Base-by-base conservation (phyloP, 1,284 basidiomycete species). In the Moesziomyces globuligerus region DNA sequence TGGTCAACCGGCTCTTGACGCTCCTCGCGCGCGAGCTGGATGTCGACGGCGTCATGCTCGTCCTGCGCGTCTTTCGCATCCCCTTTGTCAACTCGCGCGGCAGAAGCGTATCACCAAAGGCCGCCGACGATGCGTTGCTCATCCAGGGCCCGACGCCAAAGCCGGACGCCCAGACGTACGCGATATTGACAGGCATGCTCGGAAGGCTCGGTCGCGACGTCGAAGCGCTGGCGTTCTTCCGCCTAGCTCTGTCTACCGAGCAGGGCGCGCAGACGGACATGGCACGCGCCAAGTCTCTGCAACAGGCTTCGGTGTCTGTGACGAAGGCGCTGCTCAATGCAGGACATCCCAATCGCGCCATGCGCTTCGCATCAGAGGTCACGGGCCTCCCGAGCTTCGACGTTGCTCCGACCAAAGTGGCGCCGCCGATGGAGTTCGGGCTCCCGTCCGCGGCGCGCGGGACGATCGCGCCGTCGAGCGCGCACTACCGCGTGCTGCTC, bases 401-500 rank as follows among this genome's bases (percentile, higher is more conserved):
- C n/a, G 49, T 20, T 6, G 60, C 34, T 9, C 38, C 48, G 11
- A 21, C 20, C 41, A 55, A 47, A 32, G 6, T 6, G n/a, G 18
- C 45, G 11, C 59, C 64, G 3, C 13, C 23, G 9, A 29, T 43
- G 17, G 34, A 46, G 5, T 56, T 61, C 21, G 21, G 51, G 4
- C 5, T 65, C 1, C 53, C 52, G 1, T 13, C 36, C 3, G 17
- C 29, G 25, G 3, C 32, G 0, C 15, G 17, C 7, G 21, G 25
- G 13, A 17, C 18, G 26, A 52, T 71, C 13, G 4, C 52, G 0
- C 25, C 60, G 11, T 50, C 56, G 1, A 61, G 51, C 5, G 1
- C 28, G 7, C 70, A 72, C 46, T 72, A 65, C 25, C 60, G 56
- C 9, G 47, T 50, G 15, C 37, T 72, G 46, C 49, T 72, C 18